phyloP scores from a whole-genome alignment of 257 asterid genomes.

The Nicotiana otophora region DNA sequence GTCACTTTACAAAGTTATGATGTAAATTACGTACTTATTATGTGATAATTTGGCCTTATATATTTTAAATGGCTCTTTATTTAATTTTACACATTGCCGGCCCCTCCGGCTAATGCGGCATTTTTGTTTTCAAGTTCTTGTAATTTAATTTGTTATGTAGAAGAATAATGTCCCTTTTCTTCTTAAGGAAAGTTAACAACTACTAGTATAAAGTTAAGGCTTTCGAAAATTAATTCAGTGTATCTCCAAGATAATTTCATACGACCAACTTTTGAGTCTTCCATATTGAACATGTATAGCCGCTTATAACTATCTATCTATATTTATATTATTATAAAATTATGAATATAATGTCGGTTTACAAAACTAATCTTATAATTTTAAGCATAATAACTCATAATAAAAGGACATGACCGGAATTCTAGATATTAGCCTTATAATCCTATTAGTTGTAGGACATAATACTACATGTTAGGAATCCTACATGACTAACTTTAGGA shows the following conservation, averaged over 20 bases:
- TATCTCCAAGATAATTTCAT: background rate
- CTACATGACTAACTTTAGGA: too few species aligned
- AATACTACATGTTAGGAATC: too few species aligned
- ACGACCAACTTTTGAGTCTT: background rate
- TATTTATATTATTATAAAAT: too few species aligned
- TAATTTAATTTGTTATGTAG: background rate
- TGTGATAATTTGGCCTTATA: background rate
- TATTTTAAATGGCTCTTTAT: background rate
- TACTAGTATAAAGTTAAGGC: background rate
- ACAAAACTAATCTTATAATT: too few species aligned
- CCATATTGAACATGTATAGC: background rate
- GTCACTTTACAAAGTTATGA: background rate
- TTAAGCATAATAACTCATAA: too few species aligned
- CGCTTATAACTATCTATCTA: too few species aligned
- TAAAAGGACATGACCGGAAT: too few species aligned
- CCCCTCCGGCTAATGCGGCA: background rate
- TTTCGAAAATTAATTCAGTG: background rate
- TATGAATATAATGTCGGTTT: too few species aligned
- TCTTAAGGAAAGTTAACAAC: background rate
- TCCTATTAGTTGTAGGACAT: too few species aligned
- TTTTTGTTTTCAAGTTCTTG: background rate
- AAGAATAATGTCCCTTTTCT: background rate
- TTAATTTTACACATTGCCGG: background rate
- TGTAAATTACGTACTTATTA: background rate
- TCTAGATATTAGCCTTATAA: too few species aligned